Conservation (phyloP, 352 stramenopile genomes). For the Globisporangium spiculum region DNA sequence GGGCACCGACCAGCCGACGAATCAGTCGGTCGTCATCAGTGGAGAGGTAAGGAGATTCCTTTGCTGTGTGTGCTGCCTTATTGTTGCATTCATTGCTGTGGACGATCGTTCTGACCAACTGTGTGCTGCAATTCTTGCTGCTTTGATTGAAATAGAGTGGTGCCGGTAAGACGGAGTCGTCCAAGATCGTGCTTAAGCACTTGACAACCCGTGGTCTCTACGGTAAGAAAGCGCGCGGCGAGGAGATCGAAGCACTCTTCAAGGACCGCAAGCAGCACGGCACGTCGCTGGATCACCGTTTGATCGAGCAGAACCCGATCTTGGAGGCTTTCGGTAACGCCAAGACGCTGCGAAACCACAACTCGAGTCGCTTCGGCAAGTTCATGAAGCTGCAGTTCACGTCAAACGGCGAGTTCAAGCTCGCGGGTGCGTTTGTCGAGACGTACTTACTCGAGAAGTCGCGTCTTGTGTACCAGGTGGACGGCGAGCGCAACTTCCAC, state of each 20-base stretch:
- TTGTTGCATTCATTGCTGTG: background rate
- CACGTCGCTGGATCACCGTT: conserved; percentile 71
- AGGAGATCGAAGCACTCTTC: conserved; percentile 65
- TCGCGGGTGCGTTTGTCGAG: conserved; percentile 84
- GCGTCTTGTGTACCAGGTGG: conserved; percentile 85
- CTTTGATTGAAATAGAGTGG: conserved; percentile 37
- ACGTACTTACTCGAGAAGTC: conserved; percentile 89
- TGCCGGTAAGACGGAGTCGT: conserved; percentile 89
- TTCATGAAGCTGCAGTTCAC: conserved; percentile 96
- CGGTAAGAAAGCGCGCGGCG: conserved; percentile 73
- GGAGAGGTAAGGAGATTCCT: conserved; percentile 35
- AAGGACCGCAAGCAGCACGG: conserved; percentile 49
- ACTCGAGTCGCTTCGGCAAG: conserved; percentile 95
- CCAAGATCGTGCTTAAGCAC: conserved; percentile 89
- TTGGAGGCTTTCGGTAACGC: conserved; percentile 95
- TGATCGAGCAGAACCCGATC: conserved; percentile 93
- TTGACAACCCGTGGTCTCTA: conserved; percentile 85
- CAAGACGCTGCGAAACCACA: conserved; percentile 94
- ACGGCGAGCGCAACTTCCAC: conserved; percentile 94
- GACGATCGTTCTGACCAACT: background rate
- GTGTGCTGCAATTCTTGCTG: background rate
- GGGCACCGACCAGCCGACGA: conserved; percentile 79
- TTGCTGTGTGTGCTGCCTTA: background rate
- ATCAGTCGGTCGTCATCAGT: conserved; percentile 86
- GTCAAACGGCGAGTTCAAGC: conserved; percentile 74